A percentile compares a stretch with the other conserved stretches of the same genome.
Evolutionary conservation across 2,329 filamentous ascomycete species (phyloP).

Genomic region (Chaetomiaceae sp.): DNA sequence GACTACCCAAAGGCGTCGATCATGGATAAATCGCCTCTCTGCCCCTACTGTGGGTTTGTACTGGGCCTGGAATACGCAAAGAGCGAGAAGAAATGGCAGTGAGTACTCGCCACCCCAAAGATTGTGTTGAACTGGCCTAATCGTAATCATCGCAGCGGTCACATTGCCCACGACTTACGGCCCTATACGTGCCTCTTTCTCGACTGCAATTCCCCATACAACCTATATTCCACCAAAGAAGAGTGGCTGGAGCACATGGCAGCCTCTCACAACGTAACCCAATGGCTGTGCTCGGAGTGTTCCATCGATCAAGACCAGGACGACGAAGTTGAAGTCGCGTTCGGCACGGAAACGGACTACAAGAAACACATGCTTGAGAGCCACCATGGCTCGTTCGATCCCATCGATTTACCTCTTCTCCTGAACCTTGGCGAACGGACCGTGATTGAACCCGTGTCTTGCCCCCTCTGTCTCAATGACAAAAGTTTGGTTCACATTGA

Average conservation of each 20-base stretch:
- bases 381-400: not conserved
- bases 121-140: not conserved
- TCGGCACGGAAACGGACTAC: not conserved
- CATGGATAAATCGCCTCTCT: not conserved
- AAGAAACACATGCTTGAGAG: not conserved
- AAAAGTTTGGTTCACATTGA: not conserved
- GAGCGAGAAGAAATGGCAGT: not conserved
- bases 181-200: not conserved
- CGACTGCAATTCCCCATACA: not conserved
- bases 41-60: not conserved
- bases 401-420: not conserved
- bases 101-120: not conserved
- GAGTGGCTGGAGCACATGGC: not conserved
- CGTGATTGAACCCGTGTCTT: not conserved
- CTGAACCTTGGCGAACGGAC: not conserved
- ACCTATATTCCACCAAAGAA: not conserved
- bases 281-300: not conserved
- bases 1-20: too few species aligned
- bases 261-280: not conserved
- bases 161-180: not conserved
- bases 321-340: not conserved
- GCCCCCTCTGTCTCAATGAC: slow-evolving; percentile 7
- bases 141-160: not conserved
- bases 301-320: not conserved
- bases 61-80: not conserved